Conservation (phyloP, 495 filamentous ascomycete species). For the Choiromyces venosus region DNA sequence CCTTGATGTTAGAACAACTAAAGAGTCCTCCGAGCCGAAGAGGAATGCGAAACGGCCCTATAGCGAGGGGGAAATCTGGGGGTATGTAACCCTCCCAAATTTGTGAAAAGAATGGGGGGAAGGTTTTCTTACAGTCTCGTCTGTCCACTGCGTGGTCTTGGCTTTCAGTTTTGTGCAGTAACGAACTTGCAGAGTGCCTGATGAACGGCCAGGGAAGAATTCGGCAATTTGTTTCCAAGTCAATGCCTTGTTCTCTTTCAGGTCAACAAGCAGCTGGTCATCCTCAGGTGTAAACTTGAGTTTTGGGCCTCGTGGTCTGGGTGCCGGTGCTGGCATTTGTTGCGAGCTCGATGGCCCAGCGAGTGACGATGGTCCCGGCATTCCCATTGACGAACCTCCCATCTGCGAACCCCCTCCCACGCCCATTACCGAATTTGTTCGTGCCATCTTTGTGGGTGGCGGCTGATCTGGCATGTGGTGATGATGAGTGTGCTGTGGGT, state of each 20-base stretch:
- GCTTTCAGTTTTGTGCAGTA: constrained; percentile 93
- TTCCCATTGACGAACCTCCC: constrained; percentile 65
- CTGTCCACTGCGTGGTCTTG: constrained; percentile 86
- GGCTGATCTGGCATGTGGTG: constrained; percentile 40
- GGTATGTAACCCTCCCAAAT: constrained; percentile 12
- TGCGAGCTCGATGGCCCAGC: constrained; percentile 34
- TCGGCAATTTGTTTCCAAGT: constrained; percentile 96
- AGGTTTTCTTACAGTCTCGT: constrained; percentile 67
- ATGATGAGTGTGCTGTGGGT: constrained; percentile 37
- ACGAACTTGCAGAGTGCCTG: constrained; percentile 81
- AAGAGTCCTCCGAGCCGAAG: constrained; percentile 6
- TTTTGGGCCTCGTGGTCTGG: constrained; percentile 72
- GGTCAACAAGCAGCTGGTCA: constrained; percentile 72
- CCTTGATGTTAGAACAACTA: constrained; percentile 30
- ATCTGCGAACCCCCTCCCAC: constrained; percentile 45
- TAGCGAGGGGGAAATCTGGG: constrained; percentile 12
- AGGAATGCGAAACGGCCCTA: background rate
- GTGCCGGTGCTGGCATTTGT: constrained; percentile 62
- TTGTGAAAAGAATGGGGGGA: constrained; percentile 20
- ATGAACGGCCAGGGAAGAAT: constrained; percentile 83
- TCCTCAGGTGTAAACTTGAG: constrained; percentile 87
- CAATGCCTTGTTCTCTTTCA: constrained; percentile 87
- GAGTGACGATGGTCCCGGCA: constrained; percentile 52
- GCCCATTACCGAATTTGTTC: constrained; percentile 36
- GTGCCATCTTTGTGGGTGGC: constrained; percentile 38